These are phyloP conservation scores for Trichoderma gamsii DNA, from an alignment of 495 filamentous ascomycete species.

Conservation along the genomic window DNA sequence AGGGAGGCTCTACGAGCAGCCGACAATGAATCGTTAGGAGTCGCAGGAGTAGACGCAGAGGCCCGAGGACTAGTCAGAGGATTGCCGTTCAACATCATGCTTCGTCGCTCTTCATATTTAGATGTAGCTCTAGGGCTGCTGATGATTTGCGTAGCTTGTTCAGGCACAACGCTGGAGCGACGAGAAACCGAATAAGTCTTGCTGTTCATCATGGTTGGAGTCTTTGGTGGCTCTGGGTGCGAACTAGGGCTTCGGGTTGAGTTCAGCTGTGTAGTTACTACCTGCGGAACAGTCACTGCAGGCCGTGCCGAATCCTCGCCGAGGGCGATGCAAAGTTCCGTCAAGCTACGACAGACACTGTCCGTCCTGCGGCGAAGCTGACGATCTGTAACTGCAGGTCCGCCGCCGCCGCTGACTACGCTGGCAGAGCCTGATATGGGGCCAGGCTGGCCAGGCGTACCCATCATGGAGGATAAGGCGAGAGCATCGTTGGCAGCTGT, in stretches of 20 bases:
- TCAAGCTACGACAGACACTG: conserved; percentile 85
- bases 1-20: conserved; percentile 40
- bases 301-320: conserved; percentile 45
- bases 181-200: conserved; percentile 17
- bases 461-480: conserved; percentile 66
- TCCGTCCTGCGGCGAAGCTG: conserved; percentile 85
- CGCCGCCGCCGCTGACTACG: conserved; percentile 49
- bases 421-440: conserved; percentile 57
- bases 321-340: conserved; percentile 84
- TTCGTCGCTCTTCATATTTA: conserved; percentile 66
- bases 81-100: conserved; percentile 50
- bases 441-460: conserved; percentile 53
- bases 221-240: conserved; percentile 27
- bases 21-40: conserved; percentile 23
- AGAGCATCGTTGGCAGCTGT: conserved; percentile 76
- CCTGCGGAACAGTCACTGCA: conserved; percentile 22
- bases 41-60: conserved; percentile 27
- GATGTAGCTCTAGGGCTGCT: conserved; percentile 58
- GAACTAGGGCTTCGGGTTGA: conserved; percentile 20
- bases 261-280: conserved; percentile 17
- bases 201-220: conserved; percentile 31
- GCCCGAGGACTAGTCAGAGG: conserved; percentile 36
- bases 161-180: conserved; percentile 29
- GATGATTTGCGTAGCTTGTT: conserved; percentile 31
- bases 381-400: conserved; percentile 57